Base-by-base conservation (phyloP, 208 protist species). In the Entamoeba invadens region DNA sequence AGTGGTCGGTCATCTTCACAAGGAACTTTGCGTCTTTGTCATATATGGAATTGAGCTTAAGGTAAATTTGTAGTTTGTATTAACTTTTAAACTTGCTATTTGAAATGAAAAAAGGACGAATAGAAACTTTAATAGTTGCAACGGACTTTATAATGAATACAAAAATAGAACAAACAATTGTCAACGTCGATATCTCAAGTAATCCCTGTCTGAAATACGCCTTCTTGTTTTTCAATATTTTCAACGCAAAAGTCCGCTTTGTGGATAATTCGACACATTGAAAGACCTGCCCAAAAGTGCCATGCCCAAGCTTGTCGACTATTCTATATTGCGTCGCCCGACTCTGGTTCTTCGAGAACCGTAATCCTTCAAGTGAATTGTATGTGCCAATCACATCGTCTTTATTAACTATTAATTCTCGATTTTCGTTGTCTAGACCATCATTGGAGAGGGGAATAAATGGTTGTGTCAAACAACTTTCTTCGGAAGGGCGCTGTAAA, bases 221-320 rank as follows among this genome's bases (percentile, higher is more conserved):
- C 87, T 95, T 93, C 92, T 94, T 96, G 91, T 97, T 96, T 44
- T 94, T 94, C 45, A 96, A 95, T 38, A 95, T 93, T 46, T 96
- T 96, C 21, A 96, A n/a, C 6, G 95, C 95, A 44, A 93, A 47
- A 6, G 50, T 44, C 31, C 3, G 16, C 18, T 95, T 51, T 45
- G 5, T 46, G 25, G 91, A 92, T 50, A 95, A 77, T 77, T 96
- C 95, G 14, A 91, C 47, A 44, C 44, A 91, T 45, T 97, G 97
- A 10, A 97, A 92, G 21, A 98, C 97, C 68, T 98, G 97, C 47
- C 98, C 97, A 94, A 98, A 98, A 0, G 96, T 97, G 31, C 98
- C 98, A 51, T 97, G 96, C 31, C 98, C 98, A n/a, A 92, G 25
- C 2, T 45, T 92, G 10, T 44, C 87, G n/a, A 35, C 25, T 45